These are phyloP conservation scores for Acacia acuminata DNA, from an alignment of 306 rosid species.

Conservation along the genomic window DNA sequence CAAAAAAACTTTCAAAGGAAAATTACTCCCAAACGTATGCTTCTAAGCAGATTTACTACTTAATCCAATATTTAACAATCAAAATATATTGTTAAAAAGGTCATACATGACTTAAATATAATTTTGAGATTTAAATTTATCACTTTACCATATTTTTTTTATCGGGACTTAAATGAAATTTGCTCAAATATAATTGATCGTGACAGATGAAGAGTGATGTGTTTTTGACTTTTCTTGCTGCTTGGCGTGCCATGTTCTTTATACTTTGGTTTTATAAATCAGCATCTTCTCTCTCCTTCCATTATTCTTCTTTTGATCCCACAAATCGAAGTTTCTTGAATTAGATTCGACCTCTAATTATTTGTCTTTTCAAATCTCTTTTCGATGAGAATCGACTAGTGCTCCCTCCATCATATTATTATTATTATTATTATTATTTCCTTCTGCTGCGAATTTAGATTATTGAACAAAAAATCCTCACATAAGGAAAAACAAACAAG, in stretches of 20 bases:
- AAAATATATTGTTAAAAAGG: too few relatives aligned
- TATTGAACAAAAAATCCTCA: background rate
- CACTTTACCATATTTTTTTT: too few relatives aligned
- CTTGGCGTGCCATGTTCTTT: background rate
- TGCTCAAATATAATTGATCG: constrained; percentile 9
- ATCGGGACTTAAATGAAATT: too few relatives aligned
- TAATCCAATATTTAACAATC: too few relatives aligned
- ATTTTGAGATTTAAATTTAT: too few relatives aligned
- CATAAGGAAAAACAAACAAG: background rate
- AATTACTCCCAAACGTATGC: too few relatives aligned
- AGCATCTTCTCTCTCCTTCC: constrained; percentile 6
- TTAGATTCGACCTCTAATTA: background rate
- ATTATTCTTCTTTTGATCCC: background rate
- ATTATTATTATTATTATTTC: background rate
- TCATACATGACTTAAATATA: too few relatives aligned
- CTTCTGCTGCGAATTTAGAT: background rate
- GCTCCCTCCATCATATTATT: background rate
- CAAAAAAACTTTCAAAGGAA: too few relatives aligned
- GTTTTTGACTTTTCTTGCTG: constrained; percentile 24
- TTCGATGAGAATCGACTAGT: background rate
- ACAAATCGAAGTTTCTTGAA: background rate
- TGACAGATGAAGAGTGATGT: constrained; percentile 20
- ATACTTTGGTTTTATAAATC: constrained; percentile 2
- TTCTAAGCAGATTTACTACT: too few relatives aligned
- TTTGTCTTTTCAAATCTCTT: background rate